Evolutionary conservation across 2,329 filamentous ascomycete species (phyloP), one percentile per base, ranked within the genome.

Genomic region (Hymenoscyphus fraxineus): DNA sequence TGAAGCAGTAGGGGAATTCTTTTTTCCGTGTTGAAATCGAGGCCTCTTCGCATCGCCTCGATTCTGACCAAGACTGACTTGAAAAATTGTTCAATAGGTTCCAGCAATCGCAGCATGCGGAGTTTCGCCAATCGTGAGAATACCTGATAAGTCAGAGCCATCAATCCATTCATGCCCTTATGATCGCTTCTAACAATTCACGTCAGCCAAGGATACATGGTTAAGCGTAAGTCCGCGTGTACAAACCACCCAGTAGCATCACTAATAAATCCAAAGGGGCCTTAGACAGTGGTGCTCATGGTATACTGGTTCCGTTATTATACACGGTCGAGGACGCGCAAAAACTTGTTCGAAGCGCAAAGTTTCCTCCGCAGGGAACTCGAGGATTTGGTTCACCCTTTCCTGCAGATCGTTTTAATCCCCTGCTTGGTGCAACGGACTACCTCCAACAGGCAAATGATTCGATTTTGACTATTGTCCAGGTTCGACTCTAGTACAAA

Each of bases 401-500:
- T 62, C 76, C 81, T 3, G 80, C 81, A 77, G 80, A 82, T 64
- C 78, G 79, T 39, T 84, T 84, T 71, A 72, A 75, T 44, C 78
- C 80, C 0, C 72, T 77, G 7, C 78, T 82, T n/a, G 80, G 77
- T 12, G 80, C 82, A 66, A 81, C 81, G 13, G 82, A 84, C 65
- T 87, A 86, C 67, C 79, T 86, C 60, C 80, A 84, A 69, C 79
- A 83, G 62, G 83, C 83, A 58, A 86, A 86, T 70, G 78, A 80
- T 9, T 80, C 80, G 38, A 78, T 89, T 27, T 73, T 89, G 64
- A 88, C 84, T 16, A 87, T 88, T 77, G 85, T 89, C 12, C 87
- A 89, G 74, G 47, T 54, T 27, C 10, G 47, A 54, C 47, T 54
- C 47, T 54, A 5, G 47, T 54, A 27, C 10, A 54, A 27, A 27